Evolutionary conservation across 495 filamentous ascomycete genomes (phyloP), one percentile per base, ranked within the genome.

Genomic region (Massariosphaeria phaeospora): DNA sequence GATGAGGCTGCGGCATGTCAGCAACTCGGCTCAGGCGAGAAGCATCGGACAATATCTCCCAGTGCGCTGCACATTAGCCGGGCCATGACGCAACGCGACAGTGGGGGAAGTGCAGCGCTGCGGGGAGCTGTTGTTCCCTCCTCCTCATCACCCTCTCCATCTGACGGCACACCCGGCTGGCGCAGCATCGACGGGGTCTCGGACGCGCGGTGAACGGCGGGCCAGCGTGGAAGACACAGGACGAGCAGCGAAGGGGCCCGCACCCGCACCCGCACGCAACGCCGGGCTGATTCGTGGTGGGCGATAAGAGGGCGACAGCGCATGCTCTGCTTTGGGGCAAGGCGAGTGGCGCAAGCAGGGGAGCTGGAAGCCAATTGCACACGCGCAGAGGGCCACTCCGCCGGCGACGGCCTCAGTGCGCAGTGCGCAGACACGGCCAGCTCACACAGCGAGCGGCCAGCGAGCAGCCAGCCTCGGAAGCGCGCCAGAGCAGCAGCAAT

Each of bases 221-320:
- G n/a, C n/a, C n/a, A n/a, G n/a, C n/a, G n/a, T n/a, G n/a, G n/a
- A n/a, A n/a, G n/a, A n/a, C n/a, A n/a, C n/a, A n/a, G n/a, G n/a
- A n/a, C n/a, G n/a, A n/a, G n/a, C n/a, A n/a, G n/a, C n/a, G n/a
- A n/a, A n/a, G n/a, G n/a, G n/a, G n/a, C 31, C 27, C 18, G 23
- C 7, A 23, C 5, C 13, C 21, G 24, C 21, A 6, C 18, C 29
- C 41, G 57, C 46, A 61, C 57, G 57, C 55, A 43, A 46, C 38
- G 3, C 3, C 1, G 10, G n/a, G 20, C 23, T 61, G 57, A 61
- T 55, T 61, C 50, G 57, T 25, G 40, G 48, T n/a, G 17, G 4
- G 56, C 23, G 57, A 61, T 55, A 55, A 38, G 48, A 24, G 15
- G 20, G 8, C 21, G 46, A 55, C 57, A 61, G 51, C 57, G 51